Conservation (phyloP, 140 eudicot species). For the Ambrosia hybrid region DNA sequence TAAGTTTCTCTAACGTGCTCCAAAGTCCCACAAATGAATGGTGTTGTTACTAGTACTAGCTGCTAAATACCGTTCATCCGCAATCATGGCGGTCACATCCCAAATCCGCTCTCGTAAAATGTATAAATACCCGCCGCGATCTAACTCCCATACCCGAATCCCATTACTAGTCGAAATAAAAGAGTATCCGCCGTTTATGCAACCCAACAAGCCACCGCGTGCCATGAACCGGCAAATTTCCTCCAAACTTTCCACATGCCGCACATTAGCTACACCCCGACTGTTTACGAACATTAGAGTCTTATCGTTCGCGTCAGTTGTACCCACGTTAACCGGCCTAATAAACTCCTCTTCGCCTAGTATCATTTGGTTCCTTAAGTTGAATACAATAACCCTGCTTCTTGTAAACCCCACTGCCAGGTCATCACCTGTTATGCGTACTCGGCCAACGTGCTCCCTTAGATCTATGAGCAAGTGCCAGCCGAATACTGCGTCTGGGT, state of each 20-base stretch:
- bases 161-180: slow-evolving; percentile 48
- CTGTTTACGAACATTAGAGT: slow-evolving; percentile 48
- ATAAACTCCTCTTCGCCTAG: slow-evolving; percentile 56
- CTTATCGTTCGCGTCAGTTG: slow-evolving; percentile 49
- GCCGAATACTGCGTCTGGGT: slow-evolving; percentile 85
- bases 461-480: slow-evolving; percentile 75
- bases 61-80: slow-evolving; percentile 59
- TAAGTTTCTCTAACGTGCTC: slow-evolving; percentile 40
- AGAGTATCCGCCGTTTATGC: slow-evolving; percentile 66
- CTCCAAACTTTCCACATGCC: slow-evolving; percentile 49
- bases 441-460: slow-evolving; percentile 62
- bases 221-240: slow-evolving; percentile 65
- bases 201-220: slow-evolving; percentile 55
- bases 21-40: slow-evolving; percentile 91
- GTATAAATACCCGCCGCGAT: slow-evolving; percentile 59
- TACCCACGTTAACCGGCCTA: slow-evolving; percentile 50
- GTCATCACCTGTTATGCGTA: slow-evolving; percentile 54
- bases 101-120: slow-evolving; percentile 60
- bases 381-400: slow-evolving; percentile 49
- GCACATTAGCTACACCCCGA: slow-evolving; percentile 59
- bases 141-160: slow-evolving; percentile 71
- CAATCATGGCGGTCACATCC: slow-evolving; percentile 47
- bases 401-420: slow-evolving; percentile 75
- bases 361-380: slow-evolving; percentile 48
- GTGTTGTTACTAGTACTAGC: slow-evolving; percentile 55